Base-by-base conservation (phyloP, 352 stramenopile species). In the Phytophthora nicotianae region DNA sequence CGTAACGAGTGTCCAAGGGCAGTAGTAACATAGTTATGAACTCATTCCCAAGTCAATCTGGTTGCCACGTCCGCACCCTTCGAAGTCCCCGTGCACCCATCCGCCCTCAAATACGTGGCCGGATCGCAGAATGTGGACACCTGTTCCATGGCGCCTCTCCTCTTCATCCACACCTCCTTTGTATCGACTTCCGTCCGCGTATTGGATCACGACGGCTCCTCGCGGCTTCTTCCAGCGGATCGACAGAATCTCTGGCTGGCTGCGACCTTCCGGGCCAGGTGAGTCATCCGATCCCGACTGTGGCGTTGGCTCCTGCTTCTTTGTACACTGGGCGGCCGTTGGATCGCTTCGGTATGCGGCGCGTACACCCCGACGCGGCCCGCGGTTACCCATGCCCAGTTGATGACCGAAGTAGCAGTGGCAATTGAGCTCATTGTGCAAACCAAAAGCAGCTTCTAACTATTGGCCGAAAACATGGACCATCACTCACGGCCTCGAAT, bases 21-120 rank as follows among this genome's bases (percentile, higher is more conserved):
- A 41, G 35, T n/a, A n/a, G n/a, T 6, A 59, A 43, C 16, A 24
- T 32, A 40, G 21, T 62, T 37, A 54, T 20, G 43, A 38, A 26
- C 19, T 8, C 48, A 50, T 41, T 45, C 43, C n/a, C 17, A 43
- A 23, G 10, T 20, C n/a, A 24, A 53, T 19, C 23, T 24, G 10
- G 35, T 21, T 21, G n/a, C n/a, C 20, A 50, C 20, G 17, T 51
- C 41, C 79, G 69, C 81, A 97, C 83, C 89, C 89, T 77, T 93
- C 86, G 32, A 95, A 86, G 41, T 84, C 72, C 61, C 88, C 85
- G 61, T 92, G 75, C 42, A 90, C 78, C 81, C 89, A 97, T 17
- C 87, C 78, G 14, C 89, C 89, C 27, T 95, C 78, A 52, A 91
- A 91, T n/a, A 81, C 62, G 45, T 95, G 73, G 7, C 86, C 89